Evolutionary conservation across 2,329 filamentous ascomycete species (phyloP), one percentile per base, ranked within the genome.

Genomic region (Penicillium expansum): DNA sequence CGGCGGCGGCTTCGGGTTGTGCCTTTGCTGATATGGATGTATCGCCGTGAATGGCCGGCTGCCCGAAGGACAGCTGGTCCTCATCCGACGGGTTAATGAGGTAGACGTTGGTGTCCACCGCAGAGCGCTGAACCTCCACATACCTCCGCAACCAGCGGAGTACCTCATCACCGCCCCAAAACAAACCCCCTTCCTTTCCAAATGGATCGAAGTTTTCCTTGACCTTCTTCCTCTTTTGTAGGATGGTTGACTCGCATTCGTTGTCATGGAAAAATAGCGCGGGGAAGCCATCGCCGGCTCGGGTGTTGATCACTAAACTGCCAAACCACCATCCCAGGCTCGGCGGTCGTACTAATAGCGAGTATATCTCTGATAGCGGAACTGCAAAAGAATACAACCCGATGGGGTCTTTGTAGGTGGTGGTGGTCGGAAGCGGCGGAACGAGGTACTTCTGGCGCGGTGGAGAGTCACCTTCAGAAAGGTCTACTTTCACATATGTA

Each of bases 321-420:
- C 94, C 94, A 72, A 95, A 97, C 94, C 94, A 99, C 95, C 94
- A 99, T 16, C 94, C 95, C 8, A 96, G 77, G 71, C 91, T 97
- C 5, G 94, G 95, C 4, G 93, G 93, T 2, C 94, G 86, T 38
- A 99, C 87, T 8, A 96, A 82, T 5, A 99, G 81, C 29, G 91
- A 96, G 76, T 95, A 99, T 59, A 99, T 88, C 62, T 93, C 90
- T 63, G 86, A 91, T 30, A 97, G 83, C 1, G 94, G 94, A 6
- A 99, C 83, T 1, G 93, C 92, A 70, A 99, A 99, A 1, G 94
- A 86, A 71, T 96, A 97, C 47, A 89, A 85, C 4, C 92, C 92
- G 48, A 86, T 79, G 0, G 88, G 83, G 43, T 84, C 84, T 58
- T 83, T 82, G 71, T 92, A 89, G 1, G 86, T 84, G 0, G 91